Evolutionary conservation across 1,284 basidiomycete species (phyloP).

Genomic region (Testicularia cyperi): DNA sequence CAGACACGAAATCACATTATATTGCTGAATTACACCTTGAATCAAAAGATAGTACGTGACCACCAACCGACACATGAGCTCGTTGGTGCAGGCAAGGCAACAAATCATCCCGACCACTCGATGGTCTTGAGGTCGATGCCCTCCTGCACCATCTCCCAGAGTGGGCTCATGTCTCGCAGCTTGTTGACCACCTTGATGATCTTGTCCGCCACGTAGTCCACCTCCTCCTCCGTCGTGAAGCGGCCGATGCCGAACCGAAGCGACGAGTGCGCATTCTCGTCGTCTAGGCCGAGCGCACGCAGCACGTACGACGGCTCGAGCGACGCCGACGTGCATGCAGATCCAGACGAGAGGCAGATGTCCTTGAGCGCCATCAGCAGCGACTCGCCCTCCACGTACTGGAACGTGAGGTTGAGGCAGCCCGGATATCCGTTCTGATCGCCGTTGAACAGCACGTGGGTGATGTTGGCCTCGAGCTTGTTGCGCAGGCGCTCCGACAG

Average conservation of each 20-base stretch:
- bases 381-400: slow-evolving; percentile 96
- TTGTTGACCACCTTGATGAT: slow-evolving; percentile 80
- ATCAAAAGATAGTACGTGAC: too few relatives aligned
- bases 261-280: slow-evolving; percentile 98
- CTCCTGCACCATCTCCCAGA: slow-evolving; percentile 60
- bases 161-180: slow-evolving; percentile 69
- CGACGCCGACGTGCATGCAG: slow-evolving; percentile 96
- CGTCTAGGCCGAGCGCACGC: slow-evolving; percentile 85
- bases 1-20: too few relatives aligned
- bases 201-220: slow-evolving; percentile 89
- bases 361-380: slow-evolving; percentile 97
- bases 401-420: slow-evolving; percentile 92
- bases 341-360: slow-evolving; percentile 94
- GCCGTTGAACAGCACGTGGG: slow-evolving; percentile 90
- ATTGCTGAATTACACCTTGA: too few relatives aligned
- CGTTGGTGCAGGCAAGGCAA: too few relatives aligned
- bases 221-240: slow-evolving; percentile 95
- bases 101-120: slow-evolving; percentile 71
- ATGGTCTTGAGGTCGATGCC: slow-evolving; percentile 92
- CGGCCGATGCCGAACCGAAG: slow-evolving; percentile 96
- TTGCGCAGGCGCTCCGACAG: slow-evolving; percentile 81
- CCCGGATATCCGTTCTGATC: slow-evolving; percentile 68
- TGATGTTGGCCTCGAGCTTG: slow-evolving; percentile 79
- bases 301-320: slow-evolving; percentile 98
- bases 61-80: too few relatives aligned